Base-by-base conservation (phyloP, 2,329 filamentous ascomycete species). In the Pyrenophora tritici-repentis region DNA sequence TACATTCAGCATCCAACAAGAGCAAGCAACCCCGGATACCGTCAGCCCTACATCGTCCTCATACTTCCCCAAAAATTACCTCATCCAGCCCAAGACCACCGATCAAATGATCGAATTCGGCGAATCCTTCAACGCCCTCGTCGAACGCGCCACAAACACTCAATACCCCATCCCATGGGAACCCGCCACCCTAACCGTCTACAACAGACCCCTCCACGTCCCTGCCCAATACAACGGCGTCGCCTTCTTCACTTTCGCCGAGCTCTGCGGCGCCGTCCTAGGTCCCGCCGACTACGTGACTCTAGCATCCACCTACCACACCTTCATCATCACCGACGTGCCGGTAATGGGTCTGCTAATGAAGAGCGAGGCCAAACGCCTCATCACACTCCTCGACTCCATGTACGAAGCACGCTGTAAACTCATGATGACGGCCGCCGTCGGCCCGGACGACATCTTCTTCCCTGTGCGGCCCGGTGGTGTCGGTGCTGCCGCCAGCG, bases 221-320 rank as follows among this genome's bases (percentile, higher is more conserved):
- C 84, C 86, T 1, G 77, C 78, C 3, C 81, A 86, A 32, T 73
- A 81, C 55, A 73, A 81, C 20, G 84, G 86, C 14, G 74, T 82
- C 1, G 81, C 85, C 0, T 79, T 80, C 47, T 91, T 88, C 83
- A 81, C 83, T 8, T 94, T 93, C 62, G 65, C 78, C 12, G 81
- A 87, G 31, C 81, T 93, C 1, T 90, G 89, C 50, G 80, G 81
- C 52, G 75, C 73, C 5, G 73, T 73, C 5, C 85, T 91, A 37
- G 90, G 90, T 0, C 89, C 89, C 1, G 90, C 90, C 22, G 90
- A 94, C 75, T 94, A 92, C 73, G 88, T 92, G 47, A 88, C 87
- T 1, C 82, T 94, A 68, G 88, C 89, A 1, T 91, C 88, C 1
- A 88, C 83, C 13, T 93, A 87, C 70, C 88, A 92, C 71, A 92